Conservation (phyloP, 208 protist species). For the Crithidia bombi region DNA sequence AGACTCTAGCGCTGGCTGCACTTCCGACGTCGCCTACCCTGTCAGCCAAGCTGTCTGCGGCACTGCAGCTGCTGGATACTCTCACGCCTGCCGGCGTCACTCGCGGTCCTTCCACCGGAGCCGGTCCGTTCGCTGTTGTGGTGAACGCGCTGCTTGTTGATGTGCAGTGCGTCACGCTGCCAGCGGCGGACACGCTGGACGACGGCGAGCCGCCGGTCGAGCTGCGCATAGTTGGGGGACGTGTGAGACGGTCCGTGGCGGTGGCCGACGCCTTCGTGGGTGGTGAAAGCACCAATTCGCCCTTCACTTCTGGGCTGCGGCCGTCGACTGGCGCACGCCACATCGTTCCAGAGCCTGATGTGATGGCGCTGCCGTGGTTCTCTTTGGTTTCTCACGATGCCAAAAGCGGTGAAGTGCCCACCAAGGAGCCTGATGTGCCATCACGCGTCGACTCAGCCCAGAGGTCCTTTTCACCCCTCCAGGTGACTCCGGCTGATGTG, state of each 20-base stretch:
- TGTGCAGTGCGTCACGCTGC: not conserved
- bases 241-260: constrained; percentile 7
- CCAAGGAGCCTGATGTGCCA: too few relatives aligned
- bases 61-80: not conserved
- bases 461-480: not conserved
- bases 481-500: not conserved
- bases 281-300: too few relatives aligned
- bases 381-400: not conserved
- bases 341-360: constrained; percentile 4
- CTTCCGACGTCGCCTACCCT: not conserved
- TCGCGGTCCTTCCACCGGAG: not conserved
- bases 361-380: constrained; percentile 2
- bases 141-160: not conserved
- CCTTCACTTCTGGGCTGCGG: not conserved
- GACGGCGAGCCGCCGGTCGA: not conserved
- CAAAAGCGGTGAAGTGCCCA: not conserved
- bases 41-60: not conserved
- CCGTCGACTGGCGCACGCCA: too few relatives aligned
- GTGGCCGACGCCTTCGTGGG: not conserved
- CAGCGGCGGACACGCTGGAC: too few relatives aligned
- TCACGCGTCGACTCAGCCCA: too few relatives aligned
- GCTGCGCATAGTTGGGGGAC: not conserved
- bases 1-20: not conserved
- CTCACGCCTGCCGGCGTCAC: not conserved
- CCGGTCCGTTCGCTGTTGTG: not conserved